Evolutionary conservation across 2,329 filamentous ascomycete genomes (phyloP).

Genomic region (Hymenoscyphus repandus): DNA sequence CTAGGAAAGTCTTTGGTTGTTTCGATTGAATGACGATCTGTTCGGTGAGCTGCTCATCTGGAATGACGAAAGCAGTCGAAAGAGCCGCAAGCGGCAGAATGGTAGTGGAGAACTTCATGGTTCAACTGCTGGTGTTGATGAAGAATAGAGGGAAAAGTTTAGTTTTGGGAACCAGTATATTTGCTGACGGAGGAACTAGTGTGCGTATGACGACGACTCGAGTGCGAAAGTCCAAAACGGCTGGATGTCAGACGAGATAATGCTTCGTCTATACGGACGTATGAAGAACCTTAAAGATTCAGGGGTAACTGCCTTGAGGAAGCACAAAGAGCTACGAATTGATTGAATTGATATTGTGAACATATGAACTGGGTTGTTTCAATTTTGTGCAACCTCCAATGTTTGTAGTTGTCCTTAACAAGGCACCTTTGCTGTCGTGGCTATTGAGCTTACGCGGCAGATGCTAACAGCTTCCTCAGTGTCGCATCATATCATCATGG

Average conservation of each 20-base stretch:
- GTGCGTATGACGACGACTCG: neutral
- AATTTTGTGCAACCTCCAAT: too few relatives aligned
- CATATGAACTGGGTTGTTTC: too few relatives aligned
- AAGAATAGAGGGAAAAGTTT: neutral
- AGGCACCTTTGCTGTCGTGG: neutral
- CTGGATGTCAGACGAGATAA: too few relatives aligned
- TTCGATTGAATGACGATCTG: conserved; percentile 35
- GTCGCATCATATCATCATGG: neutral
- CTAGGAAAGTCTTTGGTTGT: conserved; percentile 26
- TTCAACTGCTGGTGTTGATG: conserved; percentile 13
- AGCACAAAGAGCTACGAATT: too few relatives aligned
- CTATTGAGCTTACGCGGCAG: neutral
- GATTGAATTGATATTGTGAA: too few relatives aligned
- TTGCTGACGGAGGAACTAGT: too few relatives aligned
- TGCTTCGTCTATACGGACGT: too few relatives aligned
- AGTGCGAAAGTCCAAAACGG: too few relatives aligned
- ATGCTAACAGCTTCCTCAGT: too few relatives aligned
- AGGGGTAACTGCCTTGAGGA: too few relatives aligned
- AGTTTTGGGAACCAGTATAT: too few relatives aligned
- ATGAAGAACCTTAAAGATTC: too few relatives aligned
- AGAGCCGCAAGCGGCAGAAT: conserved; percentile 45
- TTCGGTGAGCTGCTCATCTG: conserved; percentile 43
- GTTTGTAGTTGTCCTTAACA: neutral
- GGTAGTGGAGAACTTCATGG: conserved; percentile 35
- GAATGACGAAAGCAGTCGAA: conserved; percentile 47